Base-by-base conservation (phyloP, 257 asterid species). In the Jasminum sambac region DNA sequence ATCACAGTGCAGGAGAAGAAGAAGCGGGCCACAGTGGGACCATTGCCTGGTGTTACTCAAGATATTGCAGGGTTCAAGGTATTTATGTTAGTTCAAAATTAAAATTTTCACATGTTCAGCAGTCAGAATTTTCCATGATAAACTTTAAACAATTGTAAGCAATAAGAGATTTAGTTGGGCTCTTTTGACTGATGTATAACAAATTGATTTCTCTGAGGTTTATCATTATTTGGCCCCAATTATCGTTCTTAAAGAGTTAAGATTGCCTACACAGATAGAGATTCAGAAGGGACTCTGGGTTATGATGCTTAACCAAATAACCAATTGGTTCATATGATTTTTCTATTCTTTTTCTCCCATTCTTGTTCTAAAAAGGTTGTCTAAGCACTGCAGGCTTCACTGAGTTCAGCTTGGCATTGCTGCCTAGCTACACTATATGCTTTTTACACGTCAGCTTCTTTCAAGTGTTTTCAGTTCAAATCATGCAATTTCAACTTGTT, bases 61-160 rank as follows among this genome's bases (percentile, higher is more conserved):
- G 98, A 93, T 86, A 93, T 93, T 89, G 95, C 95, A 67, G 98
- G 98, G 81, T 90, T 74, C 76, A 89, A 93, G 96, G 98, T 90
- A 78, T 68, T 48, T 23, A 5, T 48, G 24, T 74, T 70, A 11
- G 19, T 64, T 66, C 17, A 64, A 30, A 57, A 12, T n/a, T 41
- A 11, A 66, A 1, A n/a, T 11, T 14, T 55, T 55, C 23, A 55
- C 7, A 0, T 55, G 26, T 23, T 55, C 62, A 10, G 62, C 36
- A 55, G 16, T 55, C 7, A 4, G 26, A 10, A 55, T 66, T 66
- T 9, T 26, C 19, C 6, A 25, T 11, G 19, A 36, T 34, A 0
- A 11, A 66, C 42, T 21, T 44, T 13, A 26, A 25, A 12, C 19
- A 24, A 25, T 25, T 44, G 26, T 12, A 55, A 19, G 6, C 34